Evolutionary conservation across 2,329 filamentous ascomycete genomes (phyloP).

Genomic region (Aspergillus ochraceus): DNA sequence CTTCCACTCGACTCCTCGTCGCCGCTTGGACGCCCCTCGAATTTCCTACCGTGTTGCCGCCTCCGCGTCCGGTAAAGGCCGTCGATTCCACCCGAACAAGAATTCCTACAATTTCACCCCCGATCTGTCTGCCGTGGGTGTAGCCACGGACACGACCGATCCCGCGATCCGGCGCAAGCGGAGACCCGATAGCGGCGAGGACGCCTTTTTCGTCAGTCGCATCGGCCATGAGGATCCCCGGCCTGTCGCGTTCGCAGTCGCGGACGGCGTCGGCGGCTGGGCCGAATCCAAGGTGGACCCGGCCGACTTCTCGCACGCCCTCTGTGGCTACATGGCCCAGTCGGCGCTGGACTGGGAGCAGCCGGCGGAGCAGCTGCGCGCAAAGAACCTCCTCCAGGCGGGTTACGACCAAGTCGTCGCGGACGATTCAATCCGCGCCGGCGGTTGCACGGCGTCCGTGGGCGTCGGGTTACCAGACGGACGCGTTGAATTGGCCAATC

Average conservation of each 20-base stretch:
- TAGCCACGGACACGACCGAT: constrained; percentile 32
- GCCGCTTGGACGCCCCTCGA: constrained; percentile 30
- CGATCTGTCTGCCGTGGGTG: constrained; percentile 35
- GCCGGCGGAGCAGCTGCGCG: constrained; percentile 46
- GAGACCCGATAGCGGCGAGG: constrained; percentile 81
- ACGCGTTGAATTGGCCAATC: constrained; percentile 80
- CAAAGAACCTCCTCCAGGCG: constrained; percentile 72
- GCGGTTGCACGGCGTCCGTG: constrained; percentile 91
- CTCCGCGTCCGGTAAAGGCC: constrained; percentile 73
- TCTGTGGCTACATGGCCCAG: constrained; percentile 90
- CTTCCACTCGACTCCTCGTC: constrained; percentile 32
- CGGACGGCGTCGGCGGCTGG: constrained; percentile 96
- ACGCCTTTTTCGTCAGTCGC: constrained; percentile 89
- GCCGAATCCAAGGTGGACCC: constrained; percentile 89
- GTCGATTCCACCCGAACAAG: constrained; percentile 64
- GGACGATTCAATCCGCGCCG: constrained; percentile 72
- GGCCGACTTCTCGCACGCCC: constrained; percentile 88
- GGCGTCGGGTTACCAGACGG: constrained; percentile 73
- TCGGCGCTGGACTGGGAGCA: constrained; percentile 62
- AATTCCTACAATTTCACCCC: constrained; percentile 74
- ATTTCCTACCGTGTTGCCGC: constrained; percentile 71
- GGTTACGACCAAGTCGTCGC: constrained; percentile 80
- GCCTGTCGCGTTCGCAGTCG: constrained; percentile 77
- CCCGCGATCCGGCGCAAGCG: constrained; percentile 60
- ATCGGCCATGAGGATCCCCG: constrained; percentile 61